phyloP scores from a whole-genome alignment of 495 filamentous ascomycete species.

The Hyphodiscus hymeniophilus region DNA sequence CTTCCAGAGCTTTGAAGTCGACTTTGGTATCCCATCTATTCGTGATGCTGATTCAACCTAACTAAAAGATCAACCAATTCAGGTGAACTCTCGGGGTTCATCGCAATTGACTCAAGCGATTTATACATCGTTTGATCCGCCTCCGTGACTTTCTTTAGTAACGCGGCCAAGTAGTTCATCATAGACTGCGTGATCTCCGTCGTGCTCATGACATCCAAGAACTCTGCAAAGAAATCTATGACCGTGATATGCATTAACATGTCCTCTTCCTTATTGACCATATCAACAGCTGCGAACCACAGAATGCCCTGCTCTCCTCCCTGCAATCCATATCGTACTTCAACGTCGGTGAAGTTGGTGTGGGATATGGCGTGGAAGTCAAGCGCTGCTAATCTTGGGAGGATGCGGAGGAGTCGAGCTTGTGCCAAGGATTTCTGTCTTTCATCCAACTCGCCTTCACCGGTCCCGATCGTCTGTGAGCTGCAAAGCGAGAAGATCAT shows the following conservation, averaged over 20 bases:
- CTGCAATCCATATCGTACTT: slow-evolving; percentile 33
- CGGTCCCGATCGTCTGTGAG: slow-evolving; percentile 28
- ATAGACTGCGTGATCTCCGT: slow-evolving; percentile 32
- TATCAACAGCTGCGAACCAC: slow-evolving; percentile 62
- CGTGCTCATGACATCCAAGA: slow-evolving; percentile 46
- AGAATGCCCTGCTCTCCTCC: slow-evolving; percentile 49
- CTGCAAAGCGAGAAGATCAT: slow-evolving; percentile 56
- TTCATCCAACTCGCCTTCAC: slow-evolving; percentile 38
- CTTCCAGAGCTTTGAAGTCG: too few species aligned
- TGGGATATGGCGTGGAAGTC: slow-evolving; percentile 54
- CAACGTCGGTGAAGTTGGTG: slow-evolving; percentile 52
- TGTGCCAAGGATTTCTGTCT: slow-evolving; percentile 70
- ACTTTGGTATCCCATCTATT: background rate
- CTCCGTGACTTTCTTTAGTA: slow-evolving; percentile 31
- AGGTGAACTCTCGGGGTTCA: slow-evolving; percentile 13
- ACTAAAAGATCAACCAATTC: slow-evolving; percentile 21
- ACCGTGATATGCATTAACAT: slow-evolving; percentile 73
- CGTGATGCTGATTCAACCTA: slow-evolving; percentile 16
- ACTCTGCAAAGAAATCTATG: slow-evolving; percentile 65
- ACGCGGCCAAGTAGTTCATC: slow-evolving; percentile 29
- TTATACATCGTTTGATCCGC: slow-evolving; percentile 32
- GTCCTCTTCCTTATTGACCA: slow-evolving; percentile 65
- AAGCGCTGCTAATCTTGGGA: slow-evolving; percentile 56
- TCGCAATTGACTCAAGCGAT: slow-evolving; percentile 30
- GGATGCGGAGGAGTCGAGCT: slow-evolving; percentile 61